Conservation (phyloP, 1,284 basidiomycete species). For the Trichosporon sp. region DNA sequence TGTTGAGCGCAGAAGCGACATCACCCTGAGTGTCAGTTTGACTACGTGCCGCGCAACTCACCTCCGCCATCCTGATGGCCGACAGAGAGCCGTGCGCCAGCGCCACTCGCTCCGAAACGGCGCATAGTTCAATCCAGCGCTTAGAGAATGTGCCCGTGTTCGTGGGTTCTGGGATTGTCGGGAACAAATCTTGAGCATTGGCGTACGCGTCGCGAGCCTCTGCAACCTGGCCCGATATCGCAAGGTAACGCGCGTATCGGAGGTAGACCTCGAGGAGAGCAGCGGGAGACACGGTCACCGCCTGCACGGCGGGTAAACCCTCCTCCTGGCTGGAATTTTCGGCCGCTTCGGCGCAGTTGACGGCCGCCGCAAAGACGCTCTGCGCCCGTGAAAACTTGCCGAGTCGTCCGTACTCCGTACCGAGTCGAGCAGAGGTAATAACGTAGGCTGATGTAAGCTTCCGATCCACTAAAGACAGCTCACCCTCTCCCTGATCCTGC, state of each 20-base stretch:
- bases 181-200: conserved; percentile 59
- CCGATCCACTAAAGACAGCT: not conserved
- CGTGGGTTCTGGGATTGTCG: conserved; percentile 30
- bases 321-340: not conserved
- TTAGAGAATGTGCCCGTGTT: conserved; percentile 60
- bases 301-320: too few relatives aligned
- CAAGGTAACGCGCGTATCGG: conserved; percentile 68
- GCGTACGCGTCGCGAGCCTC: conserved; percentile 58
- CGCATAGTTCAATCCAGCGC: conserved; percentile 65
- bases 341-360: conserved; percentile 50
- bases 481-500: conserved; percentile 54
- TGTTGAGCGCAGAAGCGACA: conserved; percentile 64
- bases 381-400: conserved; percentile 72
- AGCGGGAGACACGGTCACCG: conserved; percentile 29
- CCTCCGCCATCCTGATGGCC: conserved; percentile 68
- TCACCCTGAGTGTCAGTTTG: conserved; percentile 65
- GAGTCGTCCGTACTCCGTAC: conserved; percentile 72
- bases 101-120: conserved; percentile 68
- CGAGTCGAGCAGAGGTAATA: conserved; percentile 68
- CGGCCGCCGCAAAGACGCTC: conserved; percentile 64
- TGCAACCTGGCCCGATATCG: conserved; percentile 64
- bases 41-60: conserved; percentile 47
- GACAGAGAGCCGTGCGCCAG: conserved; percentile 70
- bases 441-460: conserved; percentile 63
- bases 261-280: conserved; percentile 64